Percentiles rank a stretch among this genome's conserved stretches.
Conservation (phyloP, 805 yeast species). For the Suhomyces xylopsoci region DNA sequence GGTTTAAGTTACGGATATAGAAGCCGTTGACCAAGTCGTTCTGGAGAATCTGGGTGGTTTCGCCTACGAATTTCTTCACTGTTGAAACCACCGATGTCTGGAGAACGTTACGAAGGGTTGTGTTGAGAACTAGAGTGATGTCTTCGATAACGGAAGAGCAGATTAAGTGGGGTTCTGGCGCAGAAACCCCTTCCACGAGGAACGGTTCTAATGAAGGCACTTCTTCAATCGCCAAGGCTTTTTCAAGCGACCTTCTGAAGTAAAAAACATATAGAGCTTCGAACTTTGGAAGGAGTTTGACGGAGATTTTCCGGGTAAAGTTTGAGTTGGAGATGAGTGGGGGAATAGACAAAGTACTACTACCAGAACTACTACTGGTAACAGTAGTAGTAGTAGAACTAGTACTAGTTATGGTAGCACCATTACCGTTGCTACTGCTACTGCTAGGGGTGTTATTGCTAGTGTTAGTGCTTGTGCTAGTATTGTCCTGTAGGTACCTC, state of each 20-base stretch:
- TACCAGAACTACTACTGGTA: no score
- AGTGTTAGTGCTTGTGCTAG: background rate
- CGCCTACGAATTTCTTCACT: conserved; percentile 52
- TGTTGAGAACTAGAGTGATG: conserved; percentile 67
- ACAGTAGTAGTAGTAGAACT: no score
- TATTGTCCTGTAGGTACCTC: conserved; percentile 57
- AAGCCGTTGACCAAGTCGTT: conserved; percentile 59
- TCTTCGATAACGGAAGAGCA: conserved; percentile 87
- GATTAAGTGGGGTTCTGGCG: conserved; percentile 56
- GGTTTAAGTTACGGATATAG: conserved; percentile 31
- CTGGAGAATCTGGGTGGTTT: conserved; percentile 58
- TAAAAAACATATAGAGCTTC: conserved; percentile 64
- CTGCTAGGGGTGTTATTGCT: no score
- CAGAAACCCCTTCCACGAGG: background rate
- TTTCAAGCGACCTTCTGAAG: conserved; percentile 74
- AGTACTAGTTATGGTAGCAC: no score
- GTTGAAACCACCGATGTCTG: conserved; percentile 67
- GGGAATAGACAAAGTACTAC: conserved; percentile 39
- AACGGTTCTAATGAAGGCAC: conserved; percentile 6
- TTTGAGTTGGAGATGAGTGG: conserved; percentile 50
- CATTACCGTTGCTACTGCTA: no score
- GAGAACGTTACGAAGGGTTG: conserved; percentile 59
- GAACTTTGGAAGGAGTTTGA: conserved; percentile 57
- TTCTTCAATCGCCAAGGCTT: conserved; percentile 77
- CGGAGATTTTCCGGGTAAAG: conserved; percentile 53